A percentile compares a stretch with the other conserved stretches of the same genome.
These are phyloP conservation scores for Tricholoma hemisulphureum DNA, from an alignment of 768 basidiomycete species.

Conservation along the genomic window DNA sequence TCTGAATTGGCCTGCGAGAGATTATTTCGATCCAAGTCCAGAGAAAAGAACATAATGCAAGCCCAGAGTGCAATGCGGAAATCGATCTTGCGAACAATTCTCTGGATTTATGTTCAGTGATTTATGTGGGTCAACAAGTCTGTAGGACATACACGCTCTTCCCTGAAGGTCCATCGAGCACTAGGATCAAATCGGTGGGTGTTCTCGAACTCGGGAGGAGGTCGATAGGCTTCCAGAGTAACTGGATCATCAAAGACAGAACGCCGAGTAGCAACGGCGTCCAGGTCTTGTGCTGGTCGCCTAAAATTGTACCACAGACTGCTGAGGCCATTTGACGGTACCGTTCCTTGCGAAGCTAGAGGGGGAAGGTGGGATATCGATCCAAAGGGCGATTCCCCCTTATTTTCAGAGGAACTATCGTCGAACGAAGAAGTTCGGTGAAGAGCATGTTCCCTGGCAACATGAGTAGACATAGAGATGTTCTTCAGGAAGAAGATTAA, in stretches of 20 bases:
- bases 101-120: constrained; percentile 25
- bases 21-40: constrained; percentile 60
- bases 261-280: constrained; percentile 57
- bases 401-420: constrained; percentile 20
- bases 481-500: background rate
- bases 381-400: background rate
- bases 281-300: constrained; percentile 35
- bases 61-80: constrained; percentile 60
- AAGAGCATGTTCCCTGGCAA: background rate
- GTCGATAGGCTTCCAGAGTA: constrained; percentile 49
- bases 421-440: constrained; percentile 9
- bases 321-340: constrained; percentile 17
- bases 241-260: constrained; percentile 62
- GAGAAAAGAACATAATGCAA: constrained; percentile 59
- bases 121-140: background rate
- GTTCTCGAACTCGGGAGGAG: constrained; percentile 57
- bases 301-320: constrained; percentile 33
- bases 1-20: constrained; percentile 67
- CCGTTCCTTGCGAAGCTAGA: constrained; percentile 29
- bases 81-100: constrained; percentile 60
- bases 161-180: constrained; percentile 71
- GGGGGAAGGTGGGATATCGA: constrained; percentile 18
- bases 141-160: constrained; percentile 48
- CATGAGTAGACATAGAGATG: constrained; percentile 17
- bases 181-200: constrained; percentile 60